Conservation (phyloP, 345 rosid species). For the thale cress (Arabidopsis thaliana) region DNA sequence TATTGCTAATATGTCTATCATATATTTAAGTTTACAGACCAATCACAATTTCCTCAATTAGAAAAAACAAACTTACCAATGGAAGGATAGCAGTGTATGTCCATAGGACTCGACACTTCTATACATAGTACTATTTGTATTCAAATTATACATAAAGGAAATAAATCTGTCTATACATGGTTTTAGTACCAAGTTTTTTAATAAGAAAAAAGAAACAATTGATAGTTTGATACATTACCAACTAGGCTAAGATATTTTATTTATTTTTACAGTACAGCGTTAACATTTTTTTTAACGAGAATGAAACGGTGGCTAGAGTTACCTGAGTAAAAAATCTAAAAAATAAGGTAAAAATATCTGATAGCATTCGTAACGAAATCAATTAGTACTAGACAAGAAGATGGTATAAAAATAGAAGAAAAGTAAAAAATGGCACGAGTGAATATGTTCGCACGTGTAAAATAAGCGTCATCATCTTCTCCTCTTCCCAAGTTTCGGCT, state of each 20-base stretch:
- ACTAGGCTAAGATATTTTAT: too few species aligned
- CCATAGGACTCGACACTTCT: slow-evolving; percentile 20
- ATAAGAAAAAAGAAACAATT: too few species aligned
- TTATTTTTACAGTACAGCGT: too few species aligned
- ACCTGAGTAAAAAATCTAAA: neutral
- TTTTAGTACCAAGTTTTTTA: too few species aligned
- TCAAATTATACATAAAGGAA: neutral
- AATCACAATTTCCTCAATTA: slow-evolving; percentile 8
- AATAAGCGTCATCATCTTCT: slow-evolving; percentile 44
- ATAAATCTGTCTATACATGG: neutral
- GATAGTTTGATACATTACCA: too few species aligned
- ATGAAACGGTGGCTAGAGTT: neutral
- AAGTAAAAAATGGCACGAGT: slow-evolving; percentile 21
- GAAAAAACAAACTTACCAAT: slow-evolving; percentile 29
- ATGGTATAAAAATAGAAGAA: neutral
- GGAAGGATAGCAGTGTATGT: slow-evolving; percentile 3
- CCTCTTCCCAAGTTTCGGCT: slow-evolving; percentile 45
- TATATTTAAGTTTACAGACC: neutral
- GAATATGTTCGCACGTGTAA: slow-evolving; percentile 31
- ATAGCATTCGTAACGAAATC: slow-evolving; percentile 14
- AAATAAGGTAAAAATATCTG: neutral
- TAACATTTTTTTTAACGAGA: too few species aligned
- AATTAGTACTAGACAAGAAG: neutral
- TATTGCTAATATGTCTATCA: neutral
- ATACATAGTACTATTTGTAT: neutral